Evolutionary conservation across 1,139 yeast species (phyloP).

Genomic region (Geotrichum siamense): DNA sequence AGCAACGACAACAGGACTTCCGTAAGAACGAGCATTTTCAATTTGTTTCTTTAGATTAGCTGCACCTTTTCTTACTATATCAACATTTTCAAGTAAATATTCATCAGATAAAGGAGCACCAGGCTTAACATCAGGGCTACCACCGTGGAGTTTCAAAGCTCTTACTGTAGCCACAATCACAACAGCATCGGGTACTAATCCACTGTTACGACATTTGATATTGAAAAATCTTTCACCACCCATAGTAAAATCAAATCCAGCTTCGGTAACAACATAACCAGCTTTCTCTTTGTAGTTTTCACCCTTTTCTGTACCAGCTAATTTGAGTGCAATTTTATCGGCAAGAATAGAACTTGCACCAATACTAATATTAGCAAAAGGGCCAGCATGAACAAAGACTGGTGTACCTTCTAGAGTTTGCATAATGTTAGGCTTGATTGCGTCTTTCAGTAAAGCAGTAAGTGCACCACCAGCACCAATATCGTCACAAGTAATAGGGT

Average conservation of each 20-base stretch:
- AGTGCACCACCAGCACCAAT: constrained; percentile 96
- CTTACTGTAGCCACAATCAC: constrained; percentile 96
- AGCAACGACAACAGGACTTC: constrained; percentile 92
- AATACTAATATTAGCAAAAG: constrained; percentile 94
- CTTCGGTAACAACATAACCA: constrained; percentile 94
- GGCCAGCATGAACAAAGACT: constrained; percentile 97
- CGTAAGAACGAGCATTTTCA: constrained; percentile 75
- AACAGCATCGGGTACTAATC: constrained; percentile 82
- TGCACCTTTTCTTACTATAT: constrained; percentile 76
- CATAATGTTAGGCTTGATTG: constrained; percentile 95
- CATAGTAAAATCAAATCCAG: constrained; percentile 98
- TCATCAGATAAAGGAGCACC: constrained; percentile 86
- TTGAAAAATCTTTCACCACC: constrained; percentile 97
- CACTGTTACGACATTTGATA: constrained; percentile 91
- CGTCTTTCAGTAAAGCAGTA: constrained; percentile 91
- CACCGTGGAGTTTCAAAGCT: constrained; percentile 96
- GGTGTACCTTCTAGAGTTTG: constrained; percentile 98
- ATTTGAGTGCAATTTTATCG: constrained; percentile 88
- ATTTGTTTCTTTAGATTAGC: constrained; percentile 89
- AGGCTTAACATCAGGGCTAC: constrained; percentile 96
- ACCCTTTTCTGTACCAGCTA: constrained; percentile 65
- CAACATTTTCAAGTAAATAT: constrained; percentile 78
- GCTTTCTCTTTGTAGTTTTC: constrained; percentile 52
- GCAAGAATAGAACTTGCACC: constrained; percentile 91
- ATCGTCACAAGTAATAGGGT: constrained; percentile 91